phyloP scores from a whole-genome alignment of 768 basidiomycete genomes.

The Lactifluus volemus region DNA sequence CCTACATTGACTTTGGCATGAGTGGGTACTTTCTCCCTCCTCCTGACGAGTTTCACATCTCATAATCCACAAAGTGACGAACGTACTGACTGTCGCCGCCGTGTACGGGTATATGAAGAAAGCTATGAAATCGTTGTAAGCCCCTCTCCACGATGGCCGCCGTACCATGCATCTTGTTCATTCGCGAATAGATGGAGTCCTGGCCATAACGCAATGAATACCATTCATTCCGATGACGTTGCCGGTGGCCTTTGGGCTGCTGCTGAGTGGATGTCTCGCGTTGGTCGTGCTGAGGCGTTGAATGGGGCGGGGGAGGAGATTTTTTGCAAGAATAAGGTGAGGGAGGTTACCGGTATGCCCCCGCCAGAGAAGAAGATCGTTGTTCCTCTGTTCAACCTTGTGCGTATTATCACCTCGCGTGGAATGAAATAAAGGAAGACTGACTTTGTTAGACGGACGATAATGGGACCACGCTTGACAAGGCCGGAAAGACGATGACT shows the following conservation, averaged over 20 bases:
- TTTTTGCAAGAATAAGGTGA: constrained; percentile 53
- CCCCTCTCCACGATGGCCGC: constrained; percentile 10
- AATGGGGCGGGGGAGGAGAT: constrained; percentile 59
- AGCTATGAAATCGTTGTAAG: constrained; percentile 79
- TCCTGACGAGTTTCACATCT: background rate
- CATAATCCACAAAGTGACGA: constrained; percentile 40
- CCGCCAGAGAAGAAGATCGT: constrained; percentile 47
- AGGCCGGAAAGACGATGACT: constrained; percentile 56
- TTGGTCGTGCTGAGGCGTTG: constrained; percentile 59
- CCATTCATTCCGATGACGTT: constrained; percentile 71
- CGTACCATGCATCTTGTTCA: background rate
- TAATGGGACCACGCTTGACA: constrained; percentile 58
- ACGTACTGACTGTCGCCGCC: constrained; percentile 64
- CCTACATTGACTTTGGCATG: constrained; percentile 60
- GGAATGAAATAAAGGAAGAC: constrained; percentile 1
- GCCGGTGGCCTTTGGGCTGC: constrained; percentile 71
- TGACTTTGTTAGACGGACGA: constrained; percentile 52
- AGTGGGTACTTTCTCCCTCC: constrained; percentile 11
- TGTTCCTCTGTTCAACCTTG: constrained; percentile 80
- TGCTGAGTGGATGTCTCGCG: constrained; percentile 62
- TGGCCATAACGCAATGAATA: constrained; percentile 65
- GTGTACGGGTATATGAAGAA: constrained; percentile 78
- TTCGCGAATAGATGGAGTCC: constrained; percentile 56
- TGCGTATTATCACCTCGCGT: constrained; percentile 25
- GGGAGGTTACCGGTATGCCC: constrained; percentile 54